These are phyloP conservation scores for Leishmania gerbilli DNA, from an alignment of 208 protist species.

Conservation along the genomic window DNA sequence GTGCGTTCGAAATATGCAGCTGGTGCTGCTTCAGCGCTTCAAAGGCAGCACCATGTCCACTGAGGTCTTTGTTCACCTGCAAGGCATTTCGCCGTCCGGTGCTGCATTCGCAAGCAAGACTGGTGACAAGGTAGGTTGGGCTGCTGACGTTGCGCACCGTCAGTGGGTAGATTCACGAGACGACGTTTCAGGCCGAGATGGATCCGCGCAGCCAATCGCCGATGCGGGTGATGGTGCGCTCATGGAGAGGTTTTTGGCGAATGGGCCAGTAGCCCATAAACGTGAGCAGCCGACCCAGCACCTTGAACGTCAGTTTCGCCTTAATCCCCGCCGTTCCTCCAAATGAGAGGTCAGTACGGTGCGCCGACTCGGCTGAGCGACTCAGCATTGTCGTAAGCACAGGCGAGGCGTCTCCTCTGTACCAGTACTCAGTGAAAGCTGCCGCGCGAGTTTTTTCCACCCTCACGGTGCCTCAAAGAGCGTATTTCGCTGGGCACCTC, in stretches of 20 bases:
- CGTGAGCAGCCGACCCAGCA: constrained; percentile 21
- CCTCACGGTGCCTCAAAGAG: not conserved
- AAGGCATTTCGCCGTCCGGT: constrained; percentile 46
- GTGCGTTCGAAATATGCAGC: constrained; percentile 51
- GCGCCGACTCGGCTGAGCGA: constrained; percentile 11
- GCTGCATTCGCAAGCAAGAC: constrained; percentile 37
- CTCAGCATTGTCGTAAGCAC: constrained; percentile 6
- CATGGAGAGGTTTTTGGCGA: constrained; percentile 47
- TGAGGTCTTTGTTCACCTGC: constrained; percentile 52
- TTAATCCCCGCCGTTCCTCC: constrained; percentile 13
- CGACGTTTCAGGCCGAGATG: constrained; percentile 67
- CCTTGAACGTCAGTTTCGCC: constrained; percentile 25
- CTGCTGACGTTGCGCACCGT: constrained; percentile 61
- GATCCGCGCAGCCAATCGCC: constrained; percentile 42
- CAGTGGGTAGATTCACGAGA: constrained; percentile 58
- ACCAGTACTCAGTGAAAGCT: not conserved
- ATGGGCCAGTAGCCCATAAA: constrained; percentile 38
- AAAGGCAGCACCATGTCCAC: constrained; percentile 38
- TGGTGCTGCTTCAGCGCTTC: constrained; percentile 47
- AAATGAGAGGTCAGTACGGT: constrained; percentile 6
- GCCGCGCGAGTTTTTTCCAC: not conserved
- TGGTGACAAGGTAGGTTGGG: constrained; percentile 37
- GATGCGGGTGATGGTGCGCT: constrained; percentile 58
- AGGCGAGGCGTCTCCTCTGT: not conserved
- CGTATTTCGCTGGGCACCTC: not conserved